Conservation (phyloP, 2,329 filamentous ascomycete species). For the Colletotrichum limetticola region DNA sequence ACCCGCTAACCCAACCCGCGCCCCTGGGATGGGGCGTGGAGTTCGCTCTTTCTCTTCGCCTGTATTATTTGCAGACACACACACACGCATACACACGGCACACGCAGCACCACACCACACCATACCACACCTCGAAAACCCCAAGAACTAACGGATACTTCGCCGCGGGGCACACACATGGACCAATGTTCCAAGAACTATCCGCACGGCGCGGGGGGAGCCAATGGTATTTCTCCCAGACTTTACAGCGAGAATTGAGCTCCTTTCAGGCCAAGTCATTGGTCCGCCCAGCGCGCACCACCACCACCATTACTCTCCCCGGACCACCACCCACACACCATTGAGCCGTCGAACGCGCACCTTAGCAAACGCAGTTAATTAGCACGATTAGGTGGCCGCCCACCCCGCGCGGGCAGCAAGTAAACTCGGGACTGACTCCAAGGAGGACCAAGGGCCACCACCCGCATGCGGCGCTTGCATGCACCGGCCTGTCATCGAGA, state of each 20-base stretch:
- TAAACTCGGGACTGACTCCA: neutral
- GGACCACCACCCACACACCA: neutral
- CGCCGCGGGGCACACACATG: neutral
- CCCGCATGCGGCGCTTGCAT: constrained; percentile 31
- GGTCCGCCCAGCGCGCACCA: constrained; percentile 1
- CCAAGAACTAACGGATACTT: too few species aligned
- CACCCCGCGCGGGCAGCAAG: neutral
- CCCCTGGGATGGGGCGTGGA: neutral
- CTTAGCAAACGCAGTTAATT: too few species aligned
- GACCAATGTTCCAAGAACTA: neutral
- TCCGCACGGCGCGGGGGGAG: neutral
- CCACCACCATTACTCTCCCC: neutral
- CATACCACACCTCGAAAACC: neutral
- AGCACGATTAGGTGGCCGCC: too few species aligned
- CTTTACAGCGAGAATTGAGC: constrained; percentile 35
- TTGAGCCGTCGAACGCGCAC: too few species aligned
- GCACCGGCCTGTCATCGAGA: constrained; percentile 30
- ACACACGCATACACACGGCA: too few species aligned
- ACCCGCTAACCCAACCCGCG: neutral
- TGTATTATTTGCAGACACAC: neutral
- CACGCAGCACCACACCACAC: neutral
- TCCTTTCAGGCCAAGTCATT: constrained; percentile 16
- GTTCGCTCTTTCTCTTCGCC: neutral
- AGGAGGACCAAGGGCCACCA: neutral
- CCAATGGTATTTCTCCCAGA: constrained; percentile 1